Evolutionary conservation across 331 rosid species (phyloP).

Genomic region (Cydonia oblonga): DNA sequence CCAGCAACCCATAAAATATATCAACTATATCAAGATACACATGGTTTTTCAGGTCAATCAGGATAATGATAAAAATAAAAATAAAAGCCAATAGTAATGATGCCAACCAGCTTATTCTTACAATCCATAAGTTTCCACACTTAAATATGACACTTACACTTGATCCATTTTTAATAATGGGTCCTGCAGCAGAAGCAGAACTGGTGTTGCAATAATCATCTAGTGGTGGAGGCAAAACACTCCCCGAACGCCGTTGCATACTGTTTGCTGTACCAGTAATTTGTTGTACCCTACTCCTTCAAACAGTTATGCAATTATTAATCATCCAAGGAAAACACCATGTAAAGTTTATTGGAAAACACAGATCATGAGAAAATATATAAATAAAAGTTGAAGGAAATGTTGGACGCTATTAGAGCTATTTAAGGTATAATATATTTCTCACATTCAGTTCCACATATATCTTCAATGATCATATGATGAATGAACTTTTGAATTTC

Average conservation of each 20-base stretch:
- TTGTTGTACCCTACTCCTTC: constrained; percentile 85
- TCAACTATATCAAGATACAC: background rate
- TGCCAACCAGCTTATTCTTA: background rate
- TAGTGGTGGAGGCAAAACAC: constrained; percentile 58
- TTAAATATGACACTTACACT: constrained; percentile 45
- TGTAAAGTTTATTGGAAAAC: background rate
- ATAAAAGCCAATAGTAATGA: background rate
- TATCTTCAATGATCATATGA: background rate
- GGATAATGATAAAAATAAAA: no score
- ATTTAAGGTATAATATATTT: background rate
- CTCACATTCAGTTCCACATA: background rate
- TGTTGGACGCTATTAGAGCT: background rate
- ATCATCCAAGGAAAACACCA: constrained; percentile 17
- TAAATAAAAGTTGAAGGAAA: background rate
- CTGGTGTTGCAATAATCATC: constrained; percentile 44
- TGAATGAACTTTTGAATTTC: background rate
- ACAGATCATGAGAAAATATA: background rate
- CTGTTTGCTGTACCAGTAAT: constrained; percentile 61
- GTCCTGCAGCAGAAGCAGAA: constrained; percentile 46
- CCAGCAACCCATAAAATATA: background rate
- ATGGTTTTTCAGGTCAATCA: background rate
- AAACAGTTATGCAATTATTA: constrained; percentile 25
- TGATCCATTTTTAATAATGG: constrained; percentile 37
- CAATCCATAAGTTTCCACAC: background rate
- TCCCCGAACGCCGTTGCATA: constrained; percentile 65